These are phyloP conservation scores for Calonectria leucothoes DNA, from an alignment of 2,329 filamentous ascomycete genomes.

Conservation along the genomic window DNA sequence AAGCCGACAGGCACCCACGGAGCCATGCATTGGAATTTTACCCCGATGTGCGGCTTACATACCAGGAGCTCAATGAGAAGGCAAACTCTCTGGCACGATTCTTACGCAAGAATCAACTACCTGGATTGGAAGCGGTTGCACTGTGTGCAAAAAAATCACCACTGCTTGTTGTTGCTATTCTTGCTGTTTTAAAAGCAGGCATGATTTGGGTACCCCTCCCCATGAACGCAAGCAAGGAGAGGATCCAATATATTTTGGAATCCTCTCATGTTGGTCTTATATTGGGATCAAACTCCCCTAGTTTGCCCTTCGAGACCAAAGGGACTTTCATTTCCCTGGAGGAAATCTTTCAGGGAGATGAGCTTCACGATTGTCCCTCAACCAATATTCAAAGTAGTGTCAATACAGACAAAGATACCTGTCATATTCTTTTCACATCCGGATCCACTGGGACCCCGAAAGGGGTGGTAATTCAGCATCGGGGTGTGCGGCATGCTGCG, in stretches of 20 bases:
- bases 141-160: neutral
- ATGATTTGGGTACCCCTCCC: neutral
- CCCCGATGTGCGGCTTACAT: neutral
- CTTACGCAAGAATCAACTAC: neutral
- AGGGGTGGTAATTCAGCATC: neutral
- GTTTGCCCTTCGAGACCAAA: neutral
- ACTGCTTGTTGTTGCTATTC: neutral
- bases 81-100: neutral
- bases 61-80: neutral
- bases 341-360: neutral
- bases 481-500: neutral
- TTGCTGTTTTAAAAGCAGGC: neutral
- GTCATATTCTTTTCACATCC: neutral
- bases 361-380: neutral
- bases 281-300: neutral
- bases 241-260: neutral
- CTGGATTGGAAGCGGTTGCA: neutral
- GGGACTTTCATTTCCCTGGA: neutral
- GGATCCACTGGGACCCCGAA: neutral
- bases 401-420: neutral
- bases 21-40: neutral
- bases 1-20: neutral
- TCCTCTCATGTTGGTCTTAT: neutral
- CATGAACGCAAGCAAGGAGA: neutral
- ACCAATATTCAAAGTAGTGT: neutral